phyloP scores from a whole-genome alignment of 352 stramenopile species.

The Peronospora destructor region DNA sequence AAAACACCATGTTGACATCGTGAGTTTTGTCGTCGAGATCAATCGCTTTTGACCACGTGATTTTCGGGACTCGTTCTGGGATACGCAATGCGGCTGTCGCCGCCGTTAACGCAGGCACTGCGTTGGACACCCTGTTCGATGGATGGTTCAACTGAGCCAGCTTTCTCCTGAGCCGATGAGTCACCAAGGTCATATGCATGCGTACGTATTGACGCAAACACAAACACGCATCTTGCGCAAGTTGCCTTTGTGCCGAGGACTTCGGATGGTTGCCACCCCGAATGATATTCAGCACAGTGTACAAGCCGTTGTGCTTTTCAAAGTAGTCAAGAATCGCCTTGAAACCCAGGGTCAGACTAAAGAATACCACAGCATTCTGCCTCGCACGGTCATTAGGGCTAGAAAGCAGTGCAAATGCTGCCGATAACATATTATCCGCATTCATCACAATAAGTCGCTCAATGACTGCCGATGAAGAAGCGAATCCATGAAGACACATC shows the following conservation, averaged over 20 bases:
- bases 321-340: conserved; percentile 81
- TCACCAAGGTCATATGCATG: conserved; percentile 73
- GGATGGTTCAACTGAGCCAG: conserved; percentile 54
- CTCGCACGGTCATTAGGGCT: conserved; percentile 74
- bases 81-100: conserved; percentile 49
- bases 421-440: conserved; percentile 48
- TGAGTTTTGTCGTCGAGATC: conserved; percentile 83
- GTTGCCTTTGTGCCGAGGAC: conserved; percentile 63
- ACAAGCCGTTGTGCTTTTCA: conserved; percentile 77
- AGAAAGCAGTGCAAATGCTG: conserved; percentile 57
- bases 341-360: conserved; percentile 70
- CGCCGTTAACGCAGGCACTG: conserved; percentile 38
- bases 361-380: conserved; percentile 82
- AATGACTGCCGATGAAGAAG: conserved; percentile 71
- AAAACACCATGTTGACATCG: conserved; percentile 78
- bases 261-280: conserved; percentile 72
- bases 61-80: conserved; percentile 61
- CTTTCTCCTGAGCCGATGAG: conserved; percentile 58
- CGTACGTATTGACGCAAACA: conserved; percentile 78
- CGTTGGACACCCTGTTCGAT: conserved; percentile 36
- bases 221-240: conserved; percentile 78
- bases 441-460: conserved; percentile 61
- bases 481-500: conserved; percentile 82
- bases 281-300: conserved; percentile 82
- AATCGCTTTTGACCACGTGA: conserved; percentile 66